These are phyloP conservation scores for Dioscorea dumetorum DNA, from an alignment of 106 monocot species.

Conservation along the genomic window DNA sequence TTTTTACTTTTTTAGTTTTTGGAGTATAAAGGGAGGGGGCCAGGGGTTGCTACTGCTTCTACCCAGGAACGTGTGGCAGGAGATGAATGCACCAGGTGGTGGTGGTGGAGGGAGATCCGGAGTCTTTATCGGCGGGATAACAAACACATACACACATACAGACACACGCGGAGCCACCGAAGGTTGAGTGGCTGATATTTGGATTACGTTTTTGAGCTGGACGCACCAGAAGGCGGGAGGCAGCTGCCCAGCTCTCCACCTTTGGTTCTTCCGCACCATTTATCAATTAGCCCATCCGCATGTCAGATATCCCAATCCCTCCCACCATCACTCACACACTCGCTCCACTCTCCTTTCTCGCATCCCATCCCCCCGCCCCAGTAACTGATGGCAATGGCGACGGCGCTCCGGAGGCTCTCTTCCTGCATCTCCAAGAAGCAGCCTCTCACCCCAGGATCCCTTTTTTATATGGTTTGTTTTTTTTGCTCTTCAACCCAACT, in stretches of 20 bases:
- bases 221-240: background rate
- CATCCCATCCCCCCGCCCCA: background rate
- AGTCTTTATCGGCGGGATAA: background rate
- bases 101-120: background rate
- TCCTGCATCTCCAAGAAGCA: conserved; percentile 20
- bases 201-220: background rate
- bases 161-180: background rate
- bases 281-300: background rate
- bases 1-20: too few relatives aligned
- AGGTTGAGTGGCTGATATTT: background rate
- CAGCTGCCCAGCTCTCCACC: background rate
- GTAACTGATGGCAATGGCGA: conserved; percentile 55
- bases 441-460: conserved; percentile 6
- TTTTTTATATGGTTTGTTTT: conserved; percentile 44
- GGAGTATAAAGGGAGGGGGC: too few relatives aligned
- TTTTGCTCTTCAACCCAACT: background rate
- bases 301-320: background rate
- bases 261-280: background rate
- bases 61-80: too few relatives aligned
- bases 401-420: conserved; percentile 71
- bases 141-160: too few relatives aligned
- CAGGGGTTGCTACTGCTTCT: too few relatives aligned
- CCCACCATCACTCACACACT: background rate
- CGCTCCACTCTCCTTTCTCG: background rate
- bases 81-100: background rate